Conservation (phyloP, 2,329 filamentous ascomycete species). For the Claviceps fusiformis region DNA sequence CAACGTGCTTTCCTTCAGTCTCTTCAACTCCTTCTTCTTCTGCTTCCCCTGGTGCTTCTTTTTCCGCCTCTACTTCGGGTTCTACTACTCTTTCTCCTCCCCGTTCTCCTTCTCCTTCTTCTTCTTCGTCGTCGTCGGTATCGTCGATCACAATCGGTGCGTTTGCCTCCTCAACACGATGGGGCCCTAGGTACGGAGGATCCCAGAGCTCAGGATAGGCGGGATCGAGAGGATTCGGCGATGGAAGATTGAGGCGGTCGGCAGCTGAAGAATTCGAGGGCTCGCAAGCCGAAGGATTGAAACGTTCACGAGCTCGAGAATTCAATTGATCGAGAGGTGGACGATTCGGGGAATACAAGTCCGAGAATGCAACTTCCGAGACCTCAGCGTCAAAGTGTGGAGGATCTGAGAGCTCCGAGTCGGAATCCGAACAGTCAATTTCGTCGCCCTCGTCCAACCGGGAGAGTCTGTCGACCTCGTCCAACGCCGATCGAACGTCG, state of each 20-base stretch:
- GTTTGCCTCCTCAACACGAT: neutral
- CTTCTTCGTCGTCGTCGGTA: neutral
- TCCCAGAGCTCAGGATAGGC: neutral
- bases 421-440: neutral
- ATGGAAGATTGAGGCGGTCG: too few species aligned
- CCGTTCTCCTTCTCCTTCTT: neutral
- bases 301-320: neutral
- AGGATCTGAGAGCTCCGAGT: neutral
- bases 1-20: neutral
- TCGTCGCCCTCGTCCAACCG: neutral
- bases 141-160: neutral
- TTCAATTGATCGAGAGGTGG: neutral
- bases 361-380: neutral
- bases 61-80: neutral
- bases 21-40: neutral
- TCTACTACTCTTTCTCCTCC: neutral
- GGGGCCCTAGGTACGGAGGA: neutral
- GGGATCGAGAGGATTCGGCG: neutral
- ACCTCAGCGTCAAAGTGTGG: neutral
- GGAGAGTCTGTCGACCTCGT: neutral
- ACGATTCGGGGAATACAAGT: too few species aligned
- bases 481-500: slow-evolving; percentile 3
- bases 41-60: neutral
- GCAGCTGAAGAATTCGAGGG: neutral
- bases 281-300: neutral